A percentile compares a stretch with the other conserved stretches of the same genome.
Conservation (phyloP, 2,329 filamentous ascomycete species). For the Alternaria arborescens region DNA sequence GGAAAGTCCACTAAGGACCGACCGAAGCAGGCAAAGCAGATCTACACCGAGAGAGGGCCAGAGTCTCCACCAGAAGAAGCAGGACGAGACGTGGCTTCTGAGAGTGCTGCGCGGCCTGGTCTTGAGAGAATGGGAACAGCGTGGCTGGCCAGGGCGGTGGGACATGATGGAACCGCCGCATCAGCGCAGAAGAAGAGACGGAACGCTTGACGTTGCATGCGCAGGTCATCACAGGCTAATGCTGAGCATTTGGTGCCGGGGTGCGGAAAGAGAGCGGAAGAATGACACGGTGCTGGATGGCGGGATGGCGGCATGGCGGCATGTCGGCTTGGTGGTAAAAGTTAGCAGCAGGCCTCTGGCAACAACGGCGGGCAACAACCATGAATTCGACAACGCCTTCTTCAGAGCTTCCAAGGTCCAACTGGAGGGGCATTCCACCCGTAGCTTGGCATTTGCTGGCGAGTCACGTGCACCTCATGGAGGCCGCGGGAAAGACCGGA, state of each 20-base stretch:
- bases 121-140: conserved; percentile 6
- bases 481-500: conserved; percentile 13
- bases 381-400: not conserved
- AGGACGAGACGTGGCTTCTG: not conserved
- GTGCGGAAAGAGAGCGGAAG: conserved; percentile 5
- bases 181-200: conserved; percentile 27
- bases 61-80: not conserved
- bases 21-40: conserved; percentile 8
- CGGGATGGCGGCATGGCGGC: not conserved
- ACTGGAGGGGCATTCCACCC: not conserved
- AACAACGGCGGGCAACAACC: too few species aligned
- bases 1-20: conserved; percentile 9
- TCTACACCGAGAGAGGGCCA: not conserved
- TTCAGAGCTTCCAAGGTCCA: not conserved
- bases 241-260: conserved; percentile 2
- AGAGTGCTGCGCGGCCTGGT: not conserved
- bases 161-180: conserved; percentile 27
- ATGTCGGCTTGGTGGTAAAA: not conserved
- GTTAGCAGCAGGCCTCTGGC: not conserved
- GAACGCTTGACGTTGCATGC: conserved; percentile 7
- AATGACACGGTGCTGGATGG: not conserved
- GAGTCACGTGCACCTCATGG: not conserved
- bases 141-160: conserved; percentile 23
- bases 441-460: not conserved
- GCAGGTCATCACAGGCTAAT: too few species aligned